A percentile compares a stretch with the other conserved stretches of the same genome.
Conservation (phyloP, 108 stramenopile species). For the Nitzschia sp. region DNA sequence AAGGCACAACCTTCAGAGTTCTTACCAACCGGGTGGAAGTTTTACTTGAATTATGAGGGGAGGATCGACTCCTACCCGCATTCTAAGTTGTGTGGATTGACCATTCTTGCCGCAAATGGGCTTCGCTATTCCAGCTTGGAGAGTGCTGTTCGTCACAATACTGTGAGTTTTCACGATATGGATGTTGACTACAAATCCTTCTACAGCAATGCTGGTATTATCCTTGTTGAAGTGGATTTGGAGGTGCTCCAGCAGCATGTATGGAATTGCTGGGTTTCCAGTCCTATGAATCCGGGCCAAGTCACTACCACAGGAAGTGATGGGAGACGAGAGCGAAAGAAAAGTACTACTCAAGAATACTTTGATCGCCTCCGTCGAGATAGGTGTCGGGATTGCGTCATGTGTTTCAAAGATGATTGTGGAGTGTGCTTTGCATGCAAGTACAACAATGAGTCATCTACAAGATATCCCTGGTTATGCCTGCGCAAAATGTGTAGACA, state of each 20-base stretch:
- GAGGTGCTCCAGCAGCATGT: neutral
- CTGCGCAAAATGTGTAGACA: neutral
- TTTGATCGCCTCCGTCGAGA: neutral
- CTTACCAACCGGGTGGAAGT: slow-evolving; percentile 5
- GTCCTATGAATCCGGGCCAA: neutral
- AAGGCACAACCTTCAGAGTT: neutral
- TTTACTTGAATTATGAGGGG: neutral
- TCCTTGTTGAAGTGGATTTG: neutral
- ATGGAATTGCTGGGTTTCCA: neutral
- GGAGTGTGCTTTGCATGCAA: neutral
- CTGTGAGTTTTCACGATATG: neutral
- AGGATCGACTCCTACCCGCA: neutral
- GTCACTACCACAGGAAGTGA: neutral
- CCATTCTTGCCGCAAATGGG: slow-evolving; percentile 6
- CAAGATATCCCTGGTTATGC: slow-evolving; percentile 7
- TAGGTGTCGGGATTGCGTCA: neutral
- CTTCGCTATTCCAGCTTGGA: slow-evolving; percentile 1
- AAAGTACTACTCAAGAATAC: neutral
- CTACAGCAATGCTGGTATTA: slow-evolving; percentile 11
- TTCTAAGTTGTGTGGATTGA: slow-evolving; percentile 2
- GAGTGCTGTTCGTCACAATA: neutral
- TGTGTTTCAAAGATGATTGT: slow-evolving; percentile 10
- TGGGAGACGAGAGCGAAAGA: neutral
- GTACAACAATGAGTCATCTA: neutral
- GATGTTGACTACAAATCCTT: neutral